Base-by-base conservation (phyloP, 2,329 filamentous ascomycete genomes). In the Epichloe typhina region DNA sequence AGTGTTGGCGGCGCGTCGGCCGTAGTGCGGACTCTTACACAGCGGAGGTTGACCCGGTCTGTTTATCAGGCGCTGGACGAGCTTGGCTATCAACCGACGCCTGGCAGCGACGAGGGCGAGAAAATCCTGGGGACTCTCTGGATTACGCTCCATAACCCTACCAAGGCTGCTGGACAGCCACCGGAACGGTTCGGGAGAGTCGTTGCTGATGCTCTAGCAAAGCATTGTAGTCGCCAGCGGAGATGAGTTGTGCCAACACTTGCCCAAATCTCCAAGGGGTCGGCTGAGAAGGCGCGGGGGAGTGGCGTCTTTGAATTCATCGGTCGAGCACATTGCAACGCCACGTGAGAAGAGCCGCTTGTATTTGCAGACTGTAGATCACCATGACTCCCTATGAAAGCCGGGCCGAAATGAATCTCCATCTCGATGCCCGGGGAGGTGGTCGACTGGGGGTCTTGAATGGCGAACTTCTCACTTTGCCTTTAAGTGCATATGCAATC, bases 51-150 rank as follows among this genome's bases (percentile, higher is more conserved):
- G 36, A 57, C 57, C 15, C 46, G 53, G 7, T 59, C 59, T 26
- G 50, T 68, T 17, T 64, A 62, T 53, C 23, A 37, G 17, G 58
- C 60, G 3, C 49, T 68, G 46, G 54, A 58, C 39, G 53, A 58
- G 5, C 50, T 61, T 43, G 63, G 64, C 19, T 61, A 62, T 44
- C 48, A 15, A 17, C 12, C 52, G 7, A 45, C 41, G 26, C 42
- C 58, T 46, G 44, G 56, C 2, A 26, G 49, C 3, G 53, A 46
- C 2, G 36, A 40, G 12, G 50, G 37, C 13, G 55, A 42, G 45
- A 50, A 56, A 21, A 53, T 65, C 2, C 41, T 52, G 12, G 12
- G 62, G 0, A 64, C 62, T 2, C 41, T 64, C 4, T 61, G 60
- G 60, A 19, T 63, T 1, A 56, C 48, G 2, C 12, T 62, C 8